These are phyloP conservation scores for Aspergillus pseudoterreus DNA, from an alignment of 2,329 filamentous ascomycete genomes.

Conservation along the genomic window DNA sequence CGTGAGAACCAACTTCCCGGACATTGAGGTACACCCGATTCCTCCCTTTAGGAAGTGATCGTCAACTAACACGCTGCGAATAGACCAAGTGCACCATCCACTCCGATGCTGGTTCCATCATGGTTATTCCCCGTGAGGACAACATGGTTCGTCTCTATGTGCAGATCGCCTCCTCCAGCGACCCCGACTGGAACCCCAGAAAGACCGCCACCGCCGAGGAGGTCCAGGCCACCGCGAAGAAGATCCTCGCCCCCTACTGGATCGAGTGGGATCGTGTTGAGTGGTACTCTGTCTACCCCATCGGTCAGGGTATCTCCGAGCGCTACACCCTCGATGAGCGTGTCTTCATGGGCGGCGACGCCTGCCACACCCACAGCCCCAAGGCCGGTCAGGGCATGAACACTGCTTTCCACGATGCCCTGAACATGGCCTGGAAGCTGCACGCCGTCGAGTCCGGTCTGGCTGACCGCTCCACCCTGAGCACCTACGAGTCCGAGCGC, in stretches of 20 bases:
- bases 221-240: constrained; percentile 56
- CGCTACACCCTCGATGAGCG: constrained; percentile 62
- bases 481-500: constrained; percentile 83
- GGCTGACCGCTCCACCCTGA: constrained; percentile 68
- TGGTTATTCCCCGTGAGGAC: constrained; percentile 55
- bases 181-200: constrained; percentile 58
- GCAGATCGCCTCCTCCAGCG: constrained; percentile 60
- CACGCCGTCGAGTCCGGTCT: constrained; percentile 84
- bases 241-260: constrained; percentile 58
- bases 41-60: background rate
- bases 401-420: constrained; percentile 60
- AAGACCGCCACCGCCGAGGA: constrained; percentile 58
- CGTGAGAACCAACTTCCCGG: constrained; percentile 60
- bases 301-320: constrained; percentile 63
- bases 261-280: constrained; percentile 63
- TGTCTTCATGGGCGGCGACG: constrained; percentile 64
- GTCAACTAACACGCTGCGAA: constrained; percentile 3
- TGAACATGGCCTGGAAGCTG: constrained; percentile 95
- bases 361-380: constrained; percentile 61
- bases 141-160: constrained; percentile 50
- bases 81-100: constrained; percentile 67
- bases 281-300: constrained; percentile 65
- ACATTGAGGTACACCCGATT: constrained; percentile 50
- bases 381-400: constrained; percentile 65
- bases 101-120: constrained; percentile 60